Evolutionary conservation across 345 rosid species (phyloP).

Genomic region (Populus davidiana): DNA sequence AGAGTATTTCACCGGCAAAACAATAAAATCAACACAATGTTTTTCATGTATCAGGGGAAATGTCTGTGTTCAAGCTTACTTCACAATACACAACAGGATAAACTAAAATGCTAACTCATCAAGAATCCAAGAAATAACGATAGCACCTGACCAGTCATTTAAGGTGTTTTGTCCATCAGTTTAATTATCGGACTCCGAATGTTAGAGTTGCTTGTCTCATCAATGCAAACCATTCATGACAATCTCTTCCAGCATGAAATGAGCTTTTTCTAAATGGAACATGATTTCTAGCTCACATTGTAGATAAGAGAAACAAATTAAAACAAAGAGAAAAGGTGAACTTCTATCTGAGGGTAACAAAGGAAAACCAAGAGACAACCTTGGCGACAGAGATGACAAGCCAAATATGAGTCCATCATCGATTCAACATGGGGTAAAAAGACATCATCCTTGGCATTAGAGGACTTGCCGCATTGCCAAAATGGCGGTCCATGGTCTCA

Average conservation of each 20-base stretch:
- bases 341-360: not conserved
- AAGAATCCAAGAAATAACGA: not conserved
- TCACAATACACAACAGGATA: not conserved
- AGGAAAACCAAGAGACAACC: not conserved
- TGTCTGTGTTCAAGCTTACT: not conserved
- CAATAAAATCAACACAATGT: not conserved
- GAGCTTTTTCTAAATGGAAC: constrained; percentile 99
- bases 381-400: not conserved
- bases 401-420: not conserved
- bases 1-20: not conserved
- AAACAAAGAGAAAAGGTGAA: not conserved
- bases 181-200: constrained; percentile 66
- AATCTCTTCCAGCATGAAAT: constrained; percentile 98
- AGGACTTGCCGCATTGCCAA: constrained; percentile 84
- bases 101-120: not conserved
- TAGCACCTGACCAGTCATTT: constrained; percentile 4
- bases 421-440: not conserved
- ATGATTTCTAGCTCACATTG: constrained; percentile 97
- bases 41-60: not conserved
- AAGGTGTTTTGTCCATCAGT: constrained; percentile 81
- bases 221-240: constrained; percentile 89
- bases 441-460: not conserved
- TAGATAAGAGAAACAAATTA: not conserved
- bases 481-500: constrained; percentile 97
- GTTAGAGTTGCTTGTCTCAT: constrained; percentile 89